Evolutionary conservation across 345 rosid species (phyloP).

Genomic region (Euclidium syriacum): DNA sequence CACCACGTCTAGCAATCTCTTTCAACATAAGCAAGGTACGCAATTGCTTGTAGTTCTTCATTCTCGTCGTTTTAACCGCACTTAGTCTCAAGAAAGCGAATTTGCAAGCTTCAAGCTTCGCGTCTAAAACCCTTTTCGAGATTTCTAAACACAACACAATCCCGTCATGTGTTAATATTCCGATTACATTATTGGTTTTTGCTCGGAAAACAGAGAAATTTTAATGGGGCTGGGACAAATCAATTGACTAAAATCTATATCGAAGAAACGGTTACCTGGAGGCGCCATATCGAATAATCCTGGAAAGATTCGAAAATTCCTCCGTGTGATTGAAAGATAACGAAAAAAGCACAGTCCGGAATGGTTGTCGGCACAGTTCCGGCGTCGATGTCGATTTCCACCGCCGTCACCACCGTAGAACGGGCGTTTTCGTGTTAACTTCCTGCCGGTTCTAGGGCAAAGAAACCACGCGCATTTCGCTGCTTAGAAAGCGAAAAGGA

Average conservation of each 20-base stretch:
- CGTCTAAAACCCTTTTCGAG: conserved; percentile 32
- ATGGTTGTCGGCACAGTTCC: background rate
- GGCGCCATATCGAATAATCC: conserved; percentile 16
- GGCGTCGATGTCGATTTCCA: conserved; percentile 26
- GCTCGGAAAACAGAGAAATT: background rate
- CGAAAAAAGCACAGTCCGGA: background rate
- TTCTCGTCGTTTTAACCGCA: conserved; percentile 31
- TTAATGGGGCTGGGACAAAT: background rate
- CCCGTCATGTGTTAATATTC: background rate
- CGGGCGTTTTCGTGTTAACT: conserved; percentile 34
- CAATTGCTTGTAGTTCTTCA: conserved; percentile 35
- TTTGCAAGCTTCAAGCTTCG: conserved; percentile 38
- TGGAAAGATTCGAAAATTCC: background rate
- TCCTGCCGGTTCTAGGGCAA: conserved; percentile 41
- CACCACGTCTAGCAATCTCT: conserved; percentile 38
- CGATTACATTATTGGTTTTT: background rate
- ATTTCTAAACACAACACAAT: conserved; percentile 31
- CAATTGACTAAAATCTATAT: background rate
- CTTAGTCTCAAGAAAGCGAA: conserved; percentile 34
- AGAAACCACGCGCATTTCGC: conserved; percentile 42
- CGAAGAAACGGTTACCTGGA: conserved; percentile 25
- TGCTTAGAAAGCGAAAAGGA: conserved; percentile 31
- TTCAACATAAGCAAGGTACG: conserved; percentile 37
- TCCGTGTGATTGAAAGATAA: background rate
- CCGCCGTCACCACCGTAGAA: conserved; percentile 28